Percentiles rank a stretch among this genome's conserved stretches.
phyloP scores from a whole-genome alignment of 352 stramenopile species.

The Aphanomyces cochlioides region DNA sequence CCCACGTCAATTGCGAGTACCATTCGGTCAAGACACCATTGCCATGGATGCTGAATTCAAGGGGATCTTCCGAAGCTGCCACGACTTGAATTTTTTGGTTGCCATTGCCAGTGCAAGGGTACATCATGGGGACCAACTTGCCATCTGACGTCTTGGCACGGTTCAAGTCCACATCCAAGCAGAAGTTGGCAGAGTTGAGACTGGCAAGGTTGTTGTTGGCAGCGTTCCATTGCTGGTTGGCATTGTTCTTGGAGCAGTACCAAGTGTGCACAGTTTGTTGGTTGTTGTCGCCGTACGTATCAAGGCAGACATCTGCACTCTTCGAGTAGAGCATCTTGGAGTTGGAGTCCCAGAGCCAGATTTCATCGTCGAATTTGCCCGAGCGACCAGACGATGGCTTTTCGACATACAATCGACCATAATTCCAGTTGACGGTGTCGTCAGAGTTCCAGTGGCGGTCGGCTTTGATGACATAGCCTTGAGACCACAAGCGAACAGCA shows the following conservation, averaged over 20 bases:
- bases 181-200: constrained; percentile 29
- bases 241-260: constrained; percentile 31
- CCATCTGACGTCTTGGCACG: constrained; percentile 11
- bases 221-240: constrained; percentile 23
- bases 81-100: constrained; percentile 22
- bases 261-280: constrained; percentile 34
- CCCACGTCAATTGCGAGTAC: not conserved
- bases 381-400: constrained; percentile 36
- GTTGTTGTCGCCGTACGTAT: constrained; percentile 40
- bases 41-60: not conserved
- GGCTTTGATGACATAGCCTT: constrained; percentile 49
- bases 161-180: constrained; percentile 25
- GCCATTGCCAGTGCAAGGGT: not conserved
- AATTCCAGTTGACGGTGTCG: constrained; percentile 37
- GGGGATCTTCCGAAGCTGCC: not conserved
- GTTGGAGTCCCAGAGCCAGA: constrained; percentile 54
- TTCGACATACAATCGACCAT: constrained; percentile 44
- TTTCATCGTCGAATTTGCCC: constrained; percentile 30
- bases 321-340: constrained; percentile 57
- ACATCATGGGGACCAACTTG: constrained; percentile 25
- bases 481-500: constrained; percentile 41
- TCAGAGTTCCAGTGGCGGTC: constrained; percentile 38
- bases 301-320: constrained; percentile 61
- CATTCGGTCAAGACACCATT: constrained; percentile 1
- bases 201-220: constrained; percentile 3